These are phyloP conservation scores for Diaporthe sp. DNA, from an alignment of 2,329 filamentous ascomycete species.

Conservation along the genomic window DNA sequence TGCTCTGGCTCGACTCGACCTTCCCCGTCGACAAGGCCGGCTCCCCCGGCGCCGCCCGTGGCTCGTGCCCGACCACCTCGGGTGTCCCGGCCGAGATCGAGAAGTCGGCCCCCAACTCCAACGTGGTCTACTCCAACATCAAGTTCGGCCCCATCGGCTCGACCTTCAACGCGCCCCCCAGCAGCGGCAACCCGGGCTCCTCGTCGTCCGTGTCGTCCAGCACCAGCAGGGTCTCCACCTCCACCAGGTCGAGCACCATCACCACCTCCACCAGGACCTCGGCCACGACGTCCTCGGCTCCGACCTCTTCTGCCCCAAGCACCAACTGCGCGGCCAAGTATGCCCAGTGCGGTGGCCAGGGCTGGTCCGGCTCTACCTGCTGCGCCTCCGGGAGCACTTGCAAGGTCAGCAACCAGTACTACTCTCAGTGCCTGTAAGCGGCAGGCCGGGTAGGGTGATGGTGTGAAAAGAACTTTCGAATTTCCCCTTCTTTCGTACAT, in stretches of 20 bases:
- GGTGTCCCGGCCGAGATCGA: constrained; percentile 57
- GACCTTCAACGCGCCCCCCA: constrained; percentile 43
- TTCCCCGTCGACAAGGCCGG: constrained; percentile 60
- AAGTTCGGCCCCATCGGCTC: constrained; percentile 43
- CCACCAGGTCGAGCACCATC: constrained; percentile 9
- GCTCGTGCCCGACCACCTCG: constrained; percentile 54
- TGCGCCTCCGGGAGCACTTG: constrained; percentile 35
- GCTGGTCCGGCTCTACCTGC: constrained; percentile 24
- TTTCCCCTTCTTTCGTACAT: constrained; percentile 7
- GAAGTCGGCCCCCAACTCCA: constrained; percentile 43
- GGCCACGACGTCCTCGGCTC: neutral
- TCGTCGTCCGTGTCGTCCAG: constrained; percentile 24
- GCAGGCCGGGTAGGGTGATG: accelerated
- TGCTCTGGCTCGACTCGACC: constrained; percentile 72
- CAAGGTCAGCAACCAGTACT: constrained; percentile 33
- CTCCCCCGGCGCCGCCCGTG: constrained; percentile 59
- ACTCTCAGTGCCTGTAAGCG: constrained; percentile 32
- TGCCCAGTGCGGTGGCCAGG: constrained; percentile 29
- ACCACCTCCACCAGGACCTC: constrained; percentile 8
- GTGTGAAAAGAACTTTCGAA: neutral
- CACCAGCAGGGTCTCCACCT: constrained; percentile 33
- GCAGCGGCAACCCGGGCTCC: neutral
- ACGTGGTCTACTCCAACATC: constrained; percentile 42
- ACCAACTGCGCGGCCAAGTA: constrained; percentile 23
- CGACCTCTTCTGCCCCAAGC: neutral